phyloP scores from a whole-genome alignment of 129 eudicot species.

The Gnaphalium uliginosum region DNA sequence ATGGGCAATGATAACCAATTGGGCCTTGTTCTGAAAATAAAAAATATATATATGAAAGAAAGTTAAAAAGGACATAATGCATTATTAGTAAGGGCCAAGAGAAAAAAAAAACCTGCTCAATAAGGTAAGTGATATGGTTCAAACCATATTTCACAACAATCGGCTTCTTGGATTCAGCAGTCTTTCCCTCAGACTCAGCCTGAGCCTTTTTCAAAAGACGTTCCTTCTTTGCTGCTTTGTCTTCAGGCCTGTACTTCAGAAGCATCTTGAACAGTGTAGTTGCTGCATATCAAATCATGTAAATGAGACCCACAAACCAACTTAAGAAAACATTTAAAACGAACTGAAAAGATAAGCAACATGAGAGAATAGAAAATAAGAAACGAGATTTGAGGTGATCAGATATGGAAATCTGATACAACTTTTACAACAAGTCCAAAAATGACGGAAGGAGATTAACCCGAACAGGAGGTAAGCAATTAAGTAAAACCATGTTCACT shows the following conservation, averaged over 20 bases:
- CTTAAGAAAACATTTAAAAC: not conserved
- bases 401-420: not conserved
- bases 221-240: constrained; percentile 73
- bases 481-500: too few species aligned
- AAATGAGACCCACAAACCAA: not conserved
- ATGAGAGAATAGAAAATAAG: not conserved
- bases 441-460: not conserved
- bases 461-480: not conserved
- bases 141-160: constrained; percentile 87
- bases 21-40: constrained; percentile 60
- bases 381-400: not conserved
- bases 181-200: constrained; percentile 68
- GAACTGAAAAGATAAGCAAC: not conserved
- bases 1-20: constrained; percentile 81
- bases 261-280: constrained; percentile 59
- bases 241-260: constrained; percentile 67
- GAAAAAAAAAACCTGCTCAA: constrained; percentile 57
- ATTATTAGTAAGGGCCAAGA: not conserved
- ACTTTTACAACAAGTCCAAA: not conserved
- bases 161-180: constrained; percentile 48
- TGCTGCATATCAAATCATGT: constrained; percentile 19
- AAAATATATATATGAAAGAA: not conserved
- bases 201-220: constrained; percentile 79
- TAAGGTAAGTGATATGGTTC: constrained; percentile 81
- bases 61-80: not conserved